These are phyloP conservation scores for Phycomyces blakesleeanus DNA, from an alignment of 192 early-diverging fungal genomes.

Conservation along the genomic window DNA sequence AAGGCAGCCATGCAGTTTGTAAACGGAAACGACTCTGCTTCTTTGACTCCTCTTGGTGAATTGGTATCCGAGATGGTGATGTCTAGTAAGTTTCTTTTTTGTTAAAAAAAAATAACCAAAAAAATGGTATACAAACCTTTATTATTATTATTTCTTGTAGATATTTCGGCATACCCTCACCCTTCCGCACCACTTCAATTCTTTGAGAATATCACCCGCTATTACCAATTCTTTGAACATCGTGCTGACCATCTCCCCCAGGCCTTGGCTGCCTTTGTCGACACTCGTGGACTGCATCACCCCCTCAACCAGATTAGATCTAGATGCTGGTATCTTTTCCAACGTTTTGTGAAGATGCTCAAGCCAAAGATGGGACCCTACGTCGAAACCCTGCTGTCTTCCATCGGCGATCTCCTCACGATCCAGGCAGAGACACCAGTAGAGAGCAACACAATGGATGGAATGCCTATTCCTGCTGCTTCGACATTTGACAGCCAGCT, in stretches of 20 bases:
- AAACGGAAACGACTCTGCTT: constrained; percentile 21
- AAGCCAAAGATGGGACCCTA: constrained; percentile 52
- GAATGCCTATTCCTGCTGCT: constrained; percentile 44
- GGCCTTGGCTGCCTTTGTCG: constrained; percentile 73
- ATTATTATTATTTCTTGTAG: constrained; percentile 28
- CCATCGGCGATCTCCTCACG: constrained; percentile 68
- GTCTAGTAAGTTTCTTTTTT: constrained; percentile 43
- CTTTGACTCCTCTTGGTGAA: constrained; percentile 50
- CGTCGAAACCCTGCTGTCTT: constrained; percentile 59
- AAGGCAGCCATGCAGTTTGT: constrained; percentile 50
- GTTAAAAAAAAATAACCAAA: no score
- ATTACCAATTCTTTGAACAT: constrained; percentile 67
- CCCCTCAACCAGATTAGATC: constrained; percentile 63
- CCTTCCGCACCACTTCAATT: constrained; percentile 65
- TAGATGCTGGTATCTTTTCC: constrained; percentile 85
- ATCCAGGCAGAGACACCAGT: constrained; percentile 59
- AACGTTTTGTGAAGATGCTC: constrained; percentile 75
- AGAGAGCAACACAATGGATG: constrained; percentile 39
- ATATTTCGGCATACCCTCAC: constrained; percentile 71
- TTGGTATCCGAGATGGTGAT: constrained; percentile 63
- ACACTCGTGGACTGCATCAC: constrained; percentile 73
- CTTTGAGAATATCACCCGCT: constrained; percentile 73
- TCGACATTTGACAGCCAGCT: constrained; percentile 77
- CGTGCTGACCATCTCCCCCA: constrained; percentile 60
- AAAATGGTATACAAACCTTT: no score